phyloP scores from a whole-genome alignment of 805 yeast species.

The Diddensiella caesifluorescens region DNA sequence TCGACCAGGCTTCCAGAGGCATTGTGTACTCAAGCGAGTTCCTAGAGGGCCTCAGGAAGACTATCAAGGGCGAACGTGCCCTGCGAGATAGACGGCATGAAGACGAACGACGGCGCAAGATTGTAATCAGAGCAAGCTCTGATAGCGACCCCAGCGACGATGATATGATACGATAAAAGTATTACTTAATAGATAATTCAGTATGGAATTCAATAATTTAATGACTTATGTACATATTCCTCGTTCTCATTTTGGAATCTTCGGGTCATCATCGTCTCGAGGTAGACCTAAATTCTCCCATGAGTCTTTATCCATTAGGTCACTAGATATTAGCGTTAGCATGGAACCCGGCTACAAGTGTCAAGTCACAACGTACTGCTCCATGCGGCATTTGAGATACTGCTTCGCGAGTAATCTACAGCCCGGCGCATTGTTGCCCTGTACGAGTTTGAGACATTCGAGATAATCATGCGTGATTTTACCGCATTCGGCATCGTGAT shows the following conservation, averaged over 20 bases:
- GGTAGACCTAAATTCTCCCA: constrained; percentile 63
- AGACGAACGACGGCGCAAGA: not conserved
- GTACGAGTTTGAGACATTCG: constrained; percentile 69
- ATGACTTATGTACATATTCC: not conserved
- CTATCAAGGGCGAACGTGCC: too few relatives aligned
- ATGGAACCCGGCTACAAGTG: too few relatives aligned
- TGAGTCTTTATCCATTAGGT: constrained; percentile 53
- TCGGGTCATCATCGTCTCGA: constrained; percentile 34
- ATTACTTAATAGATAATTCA: constrained; percentile 1
- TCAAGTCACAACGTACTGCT: constrained; percentile 38
- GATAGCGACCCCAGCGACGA: constrained; percentile 1
- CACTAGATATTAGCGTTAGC: too few relatives aligned
- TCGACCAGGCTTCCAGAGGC: not conserved
- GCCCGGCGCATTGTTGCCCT: constrained; percentile 84
- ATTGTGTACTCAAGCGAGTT: not conserved
- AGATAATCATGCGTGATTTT: constrained; percentile 69
- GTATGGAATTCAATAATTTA: too few relatives aligned
- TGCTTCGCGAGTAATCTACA: constrained; percentile 79
- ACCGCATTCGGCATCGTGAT: constrained; percentile 81
- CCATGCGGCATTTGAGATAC: constrained; percentile 86
- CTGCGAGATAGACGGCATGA: too few relatives aligned
- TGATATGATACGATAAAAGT: not conserved
- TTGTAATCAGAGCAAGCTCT: not conserved
- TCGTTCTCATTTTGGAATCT: not conserved
- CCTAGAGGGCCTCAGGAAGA: not conserved